Base-by-base conservation (phyloP, 768 basidiomycete genomes). In the Boletus pseudo-olivaceus region DNA sequence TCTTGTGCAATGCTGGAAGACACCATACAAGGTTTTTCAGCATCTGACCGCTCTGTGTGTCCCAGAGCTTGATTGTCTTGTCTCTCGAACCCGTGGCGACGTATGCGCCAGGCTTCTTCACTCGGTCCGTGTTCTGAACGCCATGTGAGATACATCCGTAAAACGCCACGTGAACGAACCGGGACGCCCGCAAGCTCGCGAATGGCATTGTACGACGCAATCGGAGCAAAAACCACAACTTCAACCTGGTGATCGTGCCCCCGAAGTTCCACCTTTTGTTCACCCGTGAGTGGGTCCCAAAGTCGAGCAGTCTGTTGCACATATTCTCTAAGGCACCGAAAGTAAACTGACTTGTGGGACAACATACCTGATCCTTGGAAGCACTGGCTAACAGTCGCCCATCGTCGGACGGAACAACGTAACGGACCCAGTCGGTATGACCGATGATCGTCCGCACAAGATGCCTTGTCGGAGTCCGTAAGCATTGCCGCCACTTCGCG, bases 11-110 rank as follows among this genome's bases (percentile, higher is more conserved):
- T 11, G 50, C 41, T 44, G 19, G 5, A 48, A 17, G 34, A 52
- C 26, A 44, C 69, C 81, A 53, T 59, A 88, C 89, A 52, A 95
- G 79, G 56, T 82, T 89, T 68, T 85, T 80, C 41, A 94, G 69
- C 69, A 90, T 79, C 68, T 91, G 91, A 5, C 95, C 93, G 42
- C 83, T 85, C 56, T 84, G 78, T 0, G 84, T 78, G 64, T 97
- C 94, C 94, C 94, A 98, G 17, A 98, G 70, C 64, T 88, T 90
- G 74, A 97, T 90, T 5, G 84, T 84, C 77, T 93, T 96, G 74
- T 98, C 94, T 70, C 94, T 80, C 32, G 90, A 87, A 12, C 91
- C 93, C 14, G 91, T 93, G 10, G 85, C 85, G 8, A 89, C 78
- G 66, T 84, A 94, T 26, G 75, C 64, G 14, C 76, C 85, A 45